Conservation (phyloP, 2,329 filamentous ascomycete genomes). For the Falciphora oryzae region DNA sequence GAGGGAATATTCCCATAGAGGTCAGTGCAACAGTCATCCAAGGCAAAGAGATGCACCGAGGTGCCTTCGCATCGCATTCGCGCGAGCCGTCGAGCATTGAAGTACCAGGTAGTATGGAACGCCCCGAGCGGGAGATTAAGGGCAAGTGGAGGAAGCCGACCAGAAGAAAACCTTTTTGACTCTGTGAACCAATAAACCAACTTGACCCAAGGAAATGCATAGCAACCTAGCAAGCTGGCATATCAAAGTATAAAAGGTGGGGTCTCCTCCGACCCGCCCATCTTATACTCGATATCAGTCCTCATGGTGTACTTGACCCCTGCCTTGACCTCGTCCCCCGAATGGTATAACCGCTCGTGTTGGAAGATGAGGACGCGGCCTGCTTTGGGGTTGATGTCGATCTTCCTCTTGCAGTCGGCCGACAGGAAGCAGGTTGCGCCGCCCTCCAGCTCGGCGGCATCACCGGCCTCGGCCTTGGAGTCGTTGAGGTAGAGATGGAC, state of each 20-base stretch:
- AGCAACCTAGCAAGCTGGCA: not conserved
- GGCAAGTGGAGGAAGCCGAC: not conserved
- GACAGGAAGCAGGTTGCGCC: slow-evolving; percentile 53
- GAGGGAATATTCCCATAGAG: not conserved
- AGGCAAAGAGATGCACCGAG: no score
- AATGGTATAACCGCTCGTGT: slow-evolving; percentile 44
- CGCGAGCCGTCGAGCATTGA: not conserved
- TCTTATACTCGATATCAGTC: slow-evolving; percentile 47
- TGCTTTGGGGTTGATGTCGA: slow-evolving; percentile 50
- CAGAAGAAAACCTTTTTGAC: not conserved
- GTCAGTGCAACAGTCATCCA: no score
- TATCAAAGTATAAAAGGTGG: not conserved
- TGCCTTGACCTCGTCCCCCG: slow-evolving; percentile 43
- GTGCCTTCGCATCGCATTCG: no score
- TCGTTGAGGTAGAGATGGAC: slow-evolving; percentile 51
- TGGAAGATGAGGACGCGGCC: slow-evolving; percentile 58
- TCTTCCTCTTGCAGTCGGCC: slow-evolving; percentile 30
- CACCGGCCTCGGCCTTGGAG: slow-evolving; percentile 34
- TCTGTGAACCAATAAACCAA: no score
- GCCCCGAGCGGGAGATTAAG: not conserved
- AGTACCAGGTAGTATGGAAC: not conserved
- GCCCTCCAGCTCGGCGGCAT: slow-evolving; percentile 34
- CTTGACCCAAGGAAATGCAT: not conserved
- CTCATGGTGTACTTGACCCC: slow-evolving; percentile 53
- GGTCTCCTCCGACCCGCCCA: slow-evolving; percentile 7